Percentiles rank a stretch among this genome's conserved stretches.
These are phyloP conservation scores for Coniochaeta ligniaria DNA, from an alignment of 2,329 filamentous ascomycete species.

Conservation along the genomic window DNA sequence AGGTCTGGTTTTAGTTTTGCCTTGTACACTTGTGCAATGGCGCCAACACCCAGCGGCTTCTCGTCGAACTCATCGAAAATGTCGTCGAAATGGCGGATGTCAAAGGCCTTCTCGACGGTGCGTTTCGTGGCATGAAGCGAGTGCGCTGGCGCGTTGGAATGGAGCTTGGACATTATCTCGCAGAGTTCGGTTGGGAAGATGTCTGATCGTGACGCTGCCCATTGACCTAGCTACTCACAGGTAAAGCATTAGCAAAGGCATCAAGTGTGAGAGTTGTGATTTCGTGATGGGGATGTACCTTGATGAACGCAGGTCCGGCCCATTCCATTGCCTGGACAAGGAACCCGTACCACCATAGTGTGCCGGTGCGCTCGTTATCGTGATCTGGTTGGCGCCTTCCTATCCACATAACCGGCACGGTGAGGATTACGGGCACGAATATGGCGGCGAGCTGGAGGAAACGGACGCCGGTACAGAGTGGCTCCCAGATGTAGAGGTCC, in stretches of 20 bases:
- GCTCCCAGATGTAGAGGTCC: conserved; percentile 73
- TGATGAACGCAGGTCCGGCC: conserved; percentile 94
- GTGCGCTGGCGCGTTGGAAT: conserved; percentile 91
- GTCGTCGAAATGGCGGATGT: conserved; percentile 70
- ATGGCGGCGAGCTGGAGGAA: conserved; percentile 82
- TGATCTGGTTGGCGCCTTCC: conserved; percentile 55
- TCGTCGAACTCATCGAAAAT: conserved; percentile 97
- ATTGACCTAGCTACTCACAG: conserved; percentile 73
- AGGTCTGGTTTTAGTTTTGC: conserved; percentile 81
- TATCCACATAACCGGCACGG: conserved; percentile 75
- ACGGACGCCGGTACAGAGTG: conserved; percentile 77
- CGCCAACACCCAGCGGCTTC: conserved; percentile 82
- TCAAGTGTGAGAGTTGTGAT: conserved; percentile 1
- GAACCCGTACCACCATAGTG: conserved; percentile 91
- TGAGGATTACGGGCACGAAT: conserved; percentile 81
- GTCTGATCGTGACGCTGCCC: conserved; percentile 92
- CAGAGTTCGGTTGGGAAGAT: conserved; percentile 95
- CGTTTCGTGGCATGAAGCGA: conserved; percentile 71
- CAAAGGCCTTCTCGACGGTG: conserved; percentile 77
- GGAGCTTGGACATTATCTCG: conserved; percentile 84
- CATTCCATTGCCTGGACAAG: conserved; percentile 85
- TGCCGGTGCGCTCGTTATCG: conserved; percentile 72
- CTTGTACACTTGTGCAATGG: conserved; percentile 96
- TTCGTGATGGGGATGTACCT: conserved; percentile 44
- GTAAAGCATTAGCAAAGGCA: not conserved